These are phyloP conservation scores for Trypanosoma melophagium DNA, from an alignment of 208 protist species.

Conservation along the genomic window DNA sequence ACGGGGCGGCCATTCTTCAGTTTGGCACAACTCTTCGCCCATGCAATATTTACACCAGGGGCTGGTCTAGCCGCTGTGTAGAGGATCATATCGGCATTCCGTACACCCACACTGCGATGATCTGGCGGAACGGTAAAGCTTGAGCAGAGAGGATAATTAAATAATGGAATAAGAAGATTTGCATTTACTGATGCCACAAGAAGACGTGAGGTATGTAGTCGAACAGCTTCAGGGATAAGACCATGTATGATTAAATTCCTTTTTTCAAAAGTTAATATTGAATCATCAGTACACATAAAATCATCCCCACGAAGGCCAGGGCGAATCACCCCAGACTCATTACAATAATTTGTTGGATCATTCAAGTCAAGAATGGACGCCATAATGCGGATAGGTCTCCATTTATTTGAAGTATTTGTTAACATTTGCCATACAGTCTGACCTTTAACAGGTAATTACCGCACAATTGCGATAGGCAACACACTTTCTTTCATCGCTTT, in stretches of 20 bases:
- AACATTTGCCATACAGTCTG: too few relatives aligned
- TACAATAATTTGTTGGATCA: conserved; percentile 41
- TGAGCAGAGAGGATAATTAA: background rate
- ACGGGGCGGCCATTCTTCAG: conserved; percentile 21
- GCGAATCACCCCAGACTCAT: conserved; percentile 12
- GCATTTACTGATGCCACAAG: conserved; percentile 32
- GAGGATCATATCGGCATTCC: conserved; percentile 59
- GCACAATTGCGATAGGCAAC: too few relatives aligned
- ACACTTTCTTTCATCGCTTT: too few relatives aligned
- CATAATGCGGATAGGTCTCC: conserved; percentile 40
- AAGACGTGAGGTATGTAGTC: conserved; percentile 49
- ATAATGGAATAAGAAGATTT: conserved; percentile 20
- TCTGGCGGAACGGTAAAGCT: conserved; percentile 39
- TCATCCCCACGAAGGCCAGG: conserved; percentile 21
- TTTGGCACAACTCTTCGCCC: conserved; percentile 33
- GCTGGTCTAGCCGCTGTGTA: conserved; percentile 51
- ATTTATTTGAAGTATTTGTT: background rate
- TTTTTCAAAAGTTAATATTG: conserved; percentile 44
- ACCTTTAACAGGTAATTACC: too few relatives aligned
- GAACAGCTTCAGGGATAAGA: conserved; percentile 38
- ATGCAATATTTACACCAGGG: background rate
- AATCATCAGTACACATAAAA: conserved; percentile 18
- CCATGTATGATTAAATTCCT: conserved; percentile 19
- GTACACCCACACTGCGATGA: conserved; percentile 40
- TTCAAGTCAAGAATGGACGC: conserved; percentile 37